These are phyloP conservation scores for Citrus inodora DNA, from an alignment of 345 rosid genomes.

Conservation along the genomic window DNA sequence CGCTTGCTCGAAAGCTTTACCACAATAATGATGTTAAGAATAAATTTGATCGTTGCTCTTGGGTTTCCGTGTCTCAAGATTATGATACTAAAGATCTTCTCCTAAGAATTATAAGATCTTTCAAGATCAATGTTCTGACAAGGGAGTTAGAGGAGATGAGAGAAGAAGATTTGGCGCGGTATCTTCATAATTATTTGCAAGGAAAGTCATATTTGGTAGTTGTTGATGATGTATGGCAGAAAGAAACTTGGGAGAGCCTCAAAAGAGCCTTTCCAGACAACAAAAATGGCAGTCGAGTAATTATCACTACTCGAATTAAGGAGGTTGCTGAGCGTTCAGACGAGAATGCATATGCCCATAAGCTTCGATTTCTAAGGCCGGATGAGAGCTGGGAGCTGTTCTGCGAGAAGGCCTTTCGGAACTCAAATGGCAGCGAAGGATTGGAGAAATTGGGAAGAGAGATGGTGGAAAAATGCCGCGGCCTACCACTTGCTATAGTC, in stretches of 20 bases:
- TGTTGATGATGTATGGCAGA: neutral
- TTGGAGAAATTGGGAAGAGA: neutral
- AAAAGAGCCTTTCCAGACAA: neutral
- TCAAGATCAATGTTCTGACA: neutral
- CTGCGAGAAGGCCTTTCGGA: neutral
- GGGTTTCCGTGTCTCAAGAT: constrained; percentile 28
- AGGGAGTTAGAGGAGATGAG: neutral
- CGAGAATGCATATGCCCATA: neutral
- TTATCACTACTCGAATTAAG: neutral
- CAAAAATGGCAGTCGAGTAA: neutral
- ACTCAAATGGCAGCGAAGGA: neutral
- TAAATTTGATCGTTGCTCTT: neutral
- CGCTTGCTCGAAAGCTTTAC: constrained; percentile 20
- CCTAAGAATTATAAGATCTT: neutral
- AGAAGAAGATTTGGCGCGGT: neutral
- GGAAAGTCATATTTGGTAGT: neutral
- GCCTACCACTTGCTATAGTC: neutral
- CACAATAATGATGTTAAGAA: neutral
- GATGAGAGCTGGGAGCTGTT: constrained; percentile 15
- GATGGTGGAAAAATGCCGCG: neutral
- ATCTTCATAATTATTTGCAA: neutral
- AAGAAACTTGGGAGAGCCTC: neutral
- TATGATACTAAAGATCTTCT: constrained; percentile 16
- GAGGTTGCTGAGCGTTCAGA: neutral
- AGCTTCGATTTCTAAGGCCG: neutral